Base-by-base conservation (phyloP, 306 rosid genomes). In the Trifolium repens region DNA sequence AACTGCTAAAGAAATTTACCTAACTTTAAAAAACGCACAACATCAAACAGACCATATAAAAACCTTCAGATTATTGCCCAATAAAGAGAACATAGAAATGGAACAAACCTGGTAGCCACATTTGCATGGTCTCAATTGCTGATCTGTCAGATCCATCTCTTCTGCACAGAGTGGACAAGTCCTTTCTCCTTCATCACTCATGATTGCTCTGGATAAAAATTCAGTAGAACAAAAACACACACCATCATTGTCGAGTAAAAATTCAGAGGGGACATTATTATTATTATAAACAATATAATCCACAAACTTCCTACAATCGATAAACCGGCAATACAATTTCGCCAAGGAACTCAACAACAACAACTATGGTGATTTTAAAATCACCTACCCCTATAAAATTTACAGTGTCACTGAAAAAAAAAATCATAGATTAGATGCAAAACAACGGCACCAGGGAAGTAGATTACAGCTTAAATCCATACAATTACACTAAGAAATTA, bases 131-230 rank as follows among this genome's bases (percentile, higher is more conserved):
- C 91, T 96, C 92, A 96, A 81, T 53, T 96, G 99, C 89, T 96
- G 98, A 87, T 96, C 99, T n/a, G 98, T 96, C 85, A 90, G 86
- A 88, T 92, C 99, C 99, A 96, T 96, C 86, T 96, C 99, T 83
- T 96, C 99, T 0, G 99, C 98, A 26, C 98, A 96, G 79, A 96
- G 99, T 73, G 99, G 99, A 62, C 98, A 96, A 74, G 98, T 87
- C 89, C 86, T 92, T 80, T 96, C 99, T 80, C 93, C 97, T 85
- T 85, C 92, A 43, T 92, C 98, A 85, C 97, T 96, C 99, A 96
- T 96, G 97, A 79, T 96, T 87, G 81, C 81, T 83, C 85, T 80
- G 50, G 30, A 68, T 1, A 67, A 35, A 76, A 69, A 55, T 11
- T 37, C 19, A 54, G 32, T 43, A 49, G 37, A 57, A 59, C 50